phyloP scores from a whole-genome alignment of 768 basidiomycete genomes.

The Coprinopsis cinerea region DNA sequence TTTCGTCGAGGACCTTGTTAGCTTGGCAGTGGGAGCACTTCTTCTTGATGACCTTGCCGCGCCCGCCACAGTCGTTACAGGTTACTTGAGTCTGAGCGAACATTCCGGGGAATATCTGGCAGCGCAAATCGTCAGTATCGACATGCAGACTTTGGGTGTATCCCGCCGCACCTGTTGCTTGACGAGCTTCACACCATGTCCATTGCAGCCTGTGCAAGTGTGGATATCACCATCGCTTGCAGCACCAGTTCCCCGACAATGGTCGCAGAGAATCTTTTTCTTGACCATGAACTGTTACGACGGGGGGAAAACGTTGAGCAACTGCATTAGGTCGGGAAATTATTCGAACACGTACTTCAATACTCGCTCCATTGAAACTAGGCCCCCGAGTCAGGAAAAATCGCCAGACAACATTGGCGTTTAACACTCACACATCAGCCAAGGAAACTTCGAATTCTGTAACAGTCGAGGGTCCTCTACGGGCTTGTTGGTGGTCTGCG shows the following conservation, averaged over 20 bases:
- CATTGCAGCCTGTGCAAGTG: slow-evolving; percentile 78
- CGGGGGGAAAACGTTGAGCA: no score
- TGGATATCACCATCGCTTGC: slow-evolving; percentile 85
- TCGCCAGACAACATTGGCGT: neutral
- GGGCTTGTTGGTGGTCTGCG: slow-evolving; percentile 50
- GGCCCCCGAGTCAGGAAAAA: slow-evolving; percentile 9
- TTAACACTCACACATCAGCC: slow-evolving; percentile 63
- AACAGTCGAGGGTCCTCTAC: slow-evolving; percentile 69
- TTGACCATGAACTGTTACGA: slow-evolving; percentile 94
- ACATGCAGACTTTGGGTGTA: neutral
- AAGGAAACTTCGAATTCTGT: slow-evolving; percentile 84
- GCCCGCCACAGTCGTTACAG: slow-evolving; percentile 81
- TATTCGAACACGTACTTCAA: slow-evolving; percentile 58
- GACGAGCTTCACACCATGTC: slow-evolving; percentile 77
- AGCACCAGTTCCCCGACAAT: slow-evolving; percentile 94
- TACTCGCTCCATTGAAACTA: slow-evolving; percentile 79
- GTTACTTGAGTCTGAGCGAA: slow-evolving; percentile 81
- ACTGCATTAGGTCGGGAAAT: slow-evolving; percentile 2
- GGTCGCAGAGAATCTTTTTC: slow-evolving; percentile 90
- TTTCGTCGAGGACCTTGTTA: slow-evolving; percentile 74
- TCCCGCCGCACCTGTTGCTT: slow-evolving; percentile 60
- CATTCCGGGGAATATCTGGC: slow-evolving; percentile 90
- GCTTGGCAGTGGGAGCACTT: slow-evolving; percentile 81
- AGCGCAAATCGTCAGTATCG: neutral
- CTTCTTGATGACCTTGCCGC: slow-evolving; percentile 72